phyloP scores from a whole-genome alignment of 2,329 filamentous ascomycete genomes.

The Penicillium sp. region DNA sequence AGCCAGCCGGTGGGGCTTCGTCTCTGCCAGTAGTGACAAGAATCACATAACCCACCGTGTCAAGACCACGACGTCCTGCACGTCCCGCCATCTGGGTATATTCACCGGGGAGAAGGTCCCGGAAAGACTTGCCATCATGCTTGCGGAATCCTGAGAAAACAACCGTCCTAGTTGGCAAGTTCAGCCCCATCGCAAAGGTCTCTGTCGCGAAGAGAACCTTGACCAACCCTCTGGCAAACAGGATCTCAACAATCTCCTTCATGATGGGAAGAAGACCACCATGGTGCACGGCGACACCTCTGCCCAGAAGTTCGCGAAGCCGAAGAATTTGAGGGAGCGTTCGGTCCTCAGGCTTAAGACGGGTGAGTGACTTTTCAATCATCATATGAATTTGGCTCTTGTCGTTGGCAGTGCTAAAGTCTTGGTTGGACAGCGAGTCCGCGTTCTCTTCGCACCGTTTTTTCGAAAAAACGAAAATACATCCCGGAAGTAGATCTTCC shows the following conservation, averaged over 20 bases:
- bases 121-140: conserved; percentile 88
- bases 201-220: conserved; percentile 98
- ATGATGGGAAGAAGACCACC: conserved; percentile 93
- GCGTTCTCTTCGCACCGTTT: conserved; percentile 97
- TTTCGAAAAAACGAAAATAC: conserved; percentile 98
- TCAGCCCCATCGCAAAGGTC: conserved; percentile 97
- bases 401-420: conserved; percentile 89
- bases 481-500: conserved; percentile 81
- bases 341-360: conserved; percentile 86
- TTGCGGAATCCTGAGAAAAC: conserved; percentile 98
- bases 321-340: conserved; percentile 88
- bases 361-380: conserved; percentile 89
- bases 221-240: conserved; percentile 92
- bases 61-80: conserved; percentile 87
- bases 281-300: conserved; percentile 95
- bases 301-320: conserved; percentile 76
- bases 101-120: conserved; percentile 88
- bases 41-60: conserved; percentile 90
- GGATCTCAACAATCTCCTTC: conserved; percentile 94
- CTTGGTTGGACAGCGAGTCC: conserved; percentile 88
- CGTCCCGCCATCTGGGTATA: conserved; percentile 99
- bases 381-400: conserved; percentile 98
- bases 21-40: conserved; percentile 80
- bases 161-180: conserved; percentile 91
- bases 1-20: conserved; percentile 81